phyloP scores from a whole-genome alignment of 164 flowering plant genomes.

The Chimonanthus salicifolius region DNA sequence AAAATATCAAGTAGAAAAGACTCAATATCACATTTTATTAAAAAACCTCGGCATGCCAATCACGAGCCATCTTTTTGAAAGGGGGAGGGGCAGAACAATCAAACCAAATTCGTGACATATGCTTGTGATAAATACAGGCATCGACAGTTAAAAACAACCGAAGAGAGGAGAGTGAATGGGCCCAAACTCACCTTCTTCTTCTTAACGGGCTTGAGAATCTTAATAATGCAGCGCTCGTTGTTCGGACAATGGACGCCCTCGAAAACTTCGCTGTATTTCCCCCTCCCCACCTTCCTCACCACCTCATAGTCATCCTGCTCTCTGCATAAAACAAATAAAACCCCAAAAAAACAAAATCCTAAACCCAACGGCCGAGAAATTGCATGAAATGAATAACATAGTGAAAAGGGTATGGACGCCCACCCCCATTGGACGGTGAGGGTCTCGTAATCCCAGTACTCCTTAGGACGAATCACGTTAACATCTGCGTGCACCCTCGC shows the following conservation, averaged over 20 bases:
- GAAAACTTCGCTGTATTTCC: conserved; percentile 95
- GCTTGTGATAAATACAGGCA: too few relatives aligned
- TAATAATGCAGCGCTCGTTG: conserved; percentile 77
- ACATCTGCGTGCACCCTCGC: conserved; percentile 89
- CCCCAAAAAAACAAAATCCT: background rate
- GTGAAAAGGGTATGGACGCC: background rate
- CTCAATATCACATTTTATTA: too few relatives aligned
- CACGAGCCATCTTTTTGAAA: too few relatives aligned
- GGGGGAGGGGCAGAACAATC: too few relatives aligned
- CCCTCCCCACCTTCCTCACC: conserved; percentile 93
- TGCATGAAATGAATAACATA: conserved; percentile 1
- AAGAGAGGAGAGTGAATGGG: background rate
- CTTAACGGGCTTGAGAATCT: conserved; percentile 96
- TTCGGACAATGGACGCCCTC: conserved; percentile 78
- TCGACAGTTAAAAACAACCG: too few relatives aligned
- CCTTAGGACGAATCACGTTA: conserved; percentile 84
- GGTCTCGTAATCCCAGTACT: conserved; percentile 93
- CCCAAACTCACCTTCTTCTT: conserved; percentile 72
- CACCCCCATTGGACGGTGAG: conserved; percentile 98
- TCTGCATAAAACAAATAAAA: conserved; percentile 24
- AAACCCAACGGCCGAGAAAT: background rate
- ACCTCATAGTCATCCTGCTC: conserved; percentile 97
- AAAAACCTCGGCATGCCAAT: too few relatives aligned
- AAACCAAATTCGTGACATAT: too few relatives aligned
- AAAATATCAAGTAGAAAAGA: too few relatives aligned